Evolutionary conservation across 768 basidiomycete genomes (phyloP).

Genomic region (Hebeloma cylindrosporum): DNA sequence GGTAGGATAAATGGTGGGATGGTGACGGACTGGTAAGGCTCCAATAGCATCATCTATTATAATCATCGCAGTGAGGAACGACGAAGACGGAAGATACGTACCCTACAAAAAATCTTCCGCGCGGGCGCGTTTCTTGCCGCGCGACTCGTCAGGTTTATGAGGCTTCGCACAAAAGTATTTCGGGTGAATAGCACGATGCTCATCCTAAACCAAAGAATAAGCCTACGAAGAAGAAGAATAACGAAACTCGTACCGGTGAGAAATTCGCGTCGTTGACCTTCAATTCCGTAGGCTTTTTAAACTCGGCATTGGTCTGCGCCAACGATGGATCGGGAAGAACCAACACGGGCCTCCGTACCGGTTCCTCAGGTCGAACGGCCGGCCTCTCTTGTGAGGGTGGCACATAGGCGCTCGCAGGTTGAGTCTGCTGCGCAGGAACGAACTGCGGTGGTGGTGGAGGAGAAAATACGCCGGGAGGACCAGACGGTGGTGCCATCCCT

Average conservation of each 20-base stretch:
- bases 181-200: constrained; percentile 64
- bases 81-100: too few relatives aligned
- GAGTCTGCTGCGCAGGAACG: constrained; percentile 19
- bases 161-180: constrained; percentile 59
- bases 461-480: constrained; percentile 13
- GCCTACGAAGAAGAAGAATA: background rate
- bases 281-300: constrained; percentile 74
- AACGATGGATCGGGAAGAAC: constrained; percentile 57
- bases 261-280: constrained; percentile 80
- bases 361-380: constrained; percentile 9
- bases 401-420: constrained; percentile 3
- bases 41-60: too few relatives aligned
- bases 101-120: constrained; percentile 87
- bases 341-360: constrained; percentile 27
- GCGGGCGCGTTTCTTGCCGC: constrained; percentile 82
- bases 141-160: constrained; percentile 50
- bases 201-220: constrained; percentile 52
- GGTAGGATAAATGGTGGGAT: too few relatives aligned
- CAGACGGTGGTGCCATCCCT: constrained; percentile 1
- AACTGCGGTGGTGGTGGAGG: constrained; percentile 25
- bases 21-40: too few relatives aligned
- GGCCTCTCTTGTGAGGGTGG: constrained; percentile 17
- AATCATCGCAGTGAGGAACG: too few relatives aligned
- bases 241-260: constrained; percentile 56
- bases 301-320: constrained; percentile 65